Evolutionary conservation across 176 grass and related monocot species (phyloP), one percentile per base, ranked within the genome.

Genomic region (Rhynchospora tenuis): DNA sequence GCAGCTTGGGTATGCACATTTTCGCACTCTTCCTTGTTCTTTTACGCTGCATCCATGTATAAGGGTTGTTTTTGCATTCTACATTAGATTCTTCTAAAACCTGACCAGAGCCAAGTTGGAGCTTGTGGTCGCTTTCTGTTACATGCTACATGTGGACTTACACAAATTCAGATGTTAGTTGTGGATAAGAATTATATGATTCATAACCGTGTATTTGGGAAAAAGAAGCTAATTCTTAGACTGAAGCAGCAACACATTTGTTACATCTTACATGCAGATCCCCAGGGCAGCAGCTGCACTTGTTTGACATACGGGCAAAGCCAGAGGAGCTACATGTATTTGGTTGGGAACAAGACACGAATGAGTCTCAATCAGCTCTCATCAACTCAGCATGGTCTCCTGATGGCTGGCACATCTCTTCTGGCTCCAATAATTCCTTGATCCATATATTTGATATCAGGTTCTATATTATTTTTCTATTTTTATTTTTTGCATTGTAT

Each of bases 341-440:
- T 28, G 96, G 96, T 63, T 98, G 96, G 96, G 94, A 98, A 27
- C 96, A 98, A 87, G 83, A 90, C 61, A 87, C 78, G 42, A 95
- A 93, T 7, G 96, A 98, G 87, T 93, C 93, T 80, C 96, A 95
- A 60, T 98, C 96, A 7, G 96, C 96, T 86, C 88, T 98, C 6
- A 91, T 98, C 84, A 98, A 91, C 59, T 88, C 94, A 66, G 89
- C 93, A 26, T 95, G 79, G 79, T 62, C 79, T 62, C 43, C 58
- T 47, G 60, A 64, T 64, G 79, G 79, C 16, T 82, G 79, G 79
- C 79, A 65, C 16, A 64, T 82, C 59, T 82, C 79, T 48, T 64
- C 79, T 17, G 79, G 79, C 58, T 82, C 79, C 42, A 57, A 57
- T 50, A 38, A 82, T 64, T 38, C 59, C 60, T 50, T 82, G 22